Evolutionary conservation across 176 grass and related monocot genomes (phyloP), one percentile per base, ranked within the genome.

Genomic region (Avena atlantica): DNA sequence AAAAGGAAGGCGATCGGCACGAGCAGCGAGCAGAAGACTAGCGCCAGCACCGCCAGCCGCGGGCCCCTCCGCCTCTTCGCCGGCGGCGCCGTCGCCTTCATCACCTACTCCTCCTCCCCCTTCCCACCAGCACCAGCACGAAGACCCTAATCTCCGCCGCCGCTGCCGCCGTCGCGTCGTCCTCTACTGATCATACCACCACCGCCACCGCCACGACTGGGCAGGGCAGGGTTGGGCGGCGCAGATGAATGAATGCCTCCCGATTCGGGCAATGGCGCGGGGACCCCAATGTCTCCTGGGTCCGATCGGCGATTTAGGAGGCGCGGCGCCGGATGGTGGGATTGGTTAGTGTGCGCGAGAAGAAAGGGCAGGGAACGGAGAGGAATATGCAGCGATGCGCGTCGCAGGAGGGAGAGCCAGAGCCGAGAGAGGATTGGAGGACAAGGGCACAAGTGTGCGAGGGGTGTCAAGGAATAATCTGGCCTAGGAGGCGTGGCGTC

Each of bases 11-110:
- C 96, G 87, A 98, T 85, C 61, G 96, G 96, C 44, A 98, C 93
- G 90, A 98, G 93, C 78, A 98, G 89, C 78, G 96, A 98, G 85
- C 92, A 98, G 74, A 96, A 90, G 89, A 98, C 92, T 51, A 98
- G 96, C 48, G 89, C 96, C 84, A 96, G 96, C 88, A 98, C 96
- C 79, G 89, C 96, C 76, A 89, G 80, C 84, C 89, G 90, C 29
- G 92, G 90, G 64, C 93, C 88, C 78, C 90, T 94, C 90, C 93
- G 91, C 89, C 93, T 86, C 92, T 95, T 96, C 89, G 90, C 90
- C 96, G 86, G 92, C 82, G 84, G 85, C 76, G 88, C 83, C 80
- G 94, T 86, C 88, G 88, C 92, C 90, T 97, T 97, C 94, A 97
- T 96, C 71, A 77, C 83, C 86, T 88, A 55, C 62, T 88, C 66